Percentiles rank a stretch among this genome's conserved stretches.
Conservation (phyloP, 2,329 filamentous ascomycete genomes). For the Fusarium zealandicum region DNA sequence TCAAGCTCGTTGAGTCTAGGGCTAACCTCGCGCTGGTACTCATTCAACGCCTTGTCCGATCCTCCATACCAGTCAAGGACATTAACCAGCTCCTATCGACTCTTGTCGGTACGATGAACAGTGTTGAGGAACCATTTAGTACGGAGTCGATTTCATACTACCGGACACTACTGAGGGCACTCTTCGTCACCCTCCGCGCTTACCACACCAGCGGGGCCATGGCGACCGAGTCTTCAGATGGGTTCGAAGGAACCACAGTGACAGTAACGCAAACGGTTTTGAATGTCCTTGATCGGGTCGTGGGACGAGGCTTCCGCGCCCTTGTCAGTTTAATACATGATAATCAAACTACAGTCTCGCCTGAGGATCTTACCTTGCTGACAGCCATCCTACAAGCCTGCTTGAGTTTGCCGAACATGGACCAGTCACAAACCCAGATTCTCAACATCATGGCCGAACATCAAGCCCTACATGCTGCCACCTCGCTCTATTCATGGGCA, state of each 20-base stretch:
- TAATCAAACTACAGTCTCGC: slow-evolving; percentile 64
- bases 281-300: slow-evolving; percentile 79
- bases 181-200: slow-evolving; percentile 82
- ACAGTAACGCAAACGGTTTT: slow-evolving; percentile 69
- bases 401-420: slow-evolving; percentile 78
- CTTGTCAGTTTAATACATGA: slow-evolving; percentile 86
- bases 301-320: slow-evolving; percentile 82
- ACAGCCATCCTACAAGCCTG: slow-evolving; percentile 89
- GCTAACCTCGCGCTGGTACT: slow-evolving; percentile 84
- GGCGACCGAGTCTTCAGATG: slow-evolving; percentile 44
- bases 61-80: slow-evolving; percentile 57
- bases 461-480: slow-evolving; percentile 79
- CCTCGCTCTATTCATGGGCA: slow-evolving; percentile 91
- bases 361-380: slow-evolving; percentile 84
- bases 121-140: slow-evolving; percentile 61
- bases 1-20: slow-evolving; percentile 76
- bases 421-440: slow-evolving; percentile 74
- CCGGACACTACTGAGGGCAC: slow-evolving; percentile 80
- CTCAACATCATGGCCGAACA: slow-evolving; percentile 74
- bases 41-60: slow-evolving; percentile 78
- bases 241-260: slow-evolving; percentile 49
- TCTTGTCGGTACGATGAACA: slow-evolving; percentile 60
- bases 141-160: slow-evolving; percentile 72
- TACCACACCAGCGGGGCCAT: slow-evolving; percentile 55
- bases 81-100: slow-evolving; percentile 59